A percentile compares a stretch with the other conserved stretches of the same genome.
phyloP scores from a whole-genome alignment of 257 asterid species.

The Solanum infundibuliforme region DNA sequence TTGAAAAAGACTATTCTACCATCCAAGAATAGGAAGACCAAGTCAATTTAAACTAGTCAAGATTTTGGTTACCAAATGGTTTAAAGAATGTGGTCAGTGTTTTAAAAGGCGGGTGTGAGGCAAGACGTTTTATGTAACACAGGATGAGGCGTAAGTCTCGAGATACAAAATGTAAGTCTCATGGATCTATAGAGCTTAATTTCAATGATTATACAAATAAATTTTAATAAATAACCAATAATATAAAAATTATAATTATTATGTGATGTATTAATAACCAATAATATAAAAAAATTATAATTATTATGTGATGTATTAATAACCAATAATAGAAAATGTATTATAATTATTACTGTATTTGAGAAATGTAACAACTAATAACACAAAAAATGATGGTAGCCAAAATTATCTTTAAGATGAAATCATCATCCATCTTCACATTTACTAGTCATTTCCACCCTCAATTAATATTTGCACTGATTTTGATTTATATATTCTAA shows the following conservation, averaged over 20 bases:
- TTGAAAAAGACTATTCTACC: neutral
- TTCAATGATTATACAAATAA: neutral
- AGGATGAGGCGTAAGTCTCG: accelerated
- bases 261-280: neutral
- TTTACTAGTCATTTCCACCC: no score
- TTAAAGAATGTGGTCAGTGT: neutral
- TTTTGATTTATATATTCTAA: no score
- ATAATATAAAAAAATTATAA: no score
- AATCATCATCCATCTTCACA: neutral
- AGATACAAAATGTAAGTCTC: no score
- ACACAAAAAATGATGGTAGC: neutral
- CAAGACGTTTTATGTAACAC: neutral
- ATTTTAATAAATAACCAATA: no score
- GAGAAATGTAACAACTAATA: neutral
- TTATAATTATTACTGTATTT: no score
- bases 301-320: no score
- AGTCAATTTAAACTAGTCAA: neutral
- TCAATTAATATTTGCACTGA: neutral
- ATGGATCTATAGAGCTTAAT: neutral
- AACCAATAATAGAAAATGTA: neutral
- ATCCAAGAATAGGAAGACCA: neutral
- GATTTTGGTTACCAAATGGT: neutral
- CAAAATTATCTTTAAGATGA: neutral
- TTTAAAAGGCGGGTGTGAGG: neutral
- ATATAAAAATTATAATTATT: no score